A percentile compares a stretch with the other conserved stretches of the same genome.
Evolutionary conservation across 73 alveolate species (phyloP).

Genomic region (Diophrys appendiculata): DNA sequence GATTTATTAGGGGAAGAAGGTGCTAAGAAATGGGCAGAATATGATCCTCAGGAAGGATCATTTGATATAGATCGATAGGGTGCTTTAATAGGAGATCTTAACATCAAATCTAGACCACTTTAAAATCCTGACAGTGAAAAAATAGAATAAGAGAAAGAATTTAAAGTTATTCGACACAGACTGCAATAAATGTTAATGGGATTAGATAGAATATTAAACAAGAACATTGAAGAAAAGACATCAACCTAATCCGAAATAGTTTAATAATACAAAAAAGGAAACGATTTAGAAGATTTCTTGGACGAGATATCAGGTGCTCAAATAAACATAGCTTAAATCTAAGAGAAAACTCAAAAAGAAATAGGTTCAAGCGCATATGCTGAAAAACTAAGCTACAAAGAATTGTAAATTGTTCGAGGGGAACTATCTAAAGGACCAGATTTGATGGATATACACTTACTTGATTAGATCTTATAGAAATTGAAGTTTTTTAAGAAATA

Average conservation of each 20-base stretch:
- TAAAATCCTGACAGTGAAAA: background rate
- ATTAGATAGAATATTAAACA: background rate
- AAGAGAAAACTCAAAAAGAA: background rate
- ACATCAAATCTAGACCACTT: background rate
- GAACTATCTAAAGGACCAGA: background rate
- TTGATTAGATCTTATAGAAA: background rate
- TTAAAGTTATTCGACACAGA: too few relatives aligned
- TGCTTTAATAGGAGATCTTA: background rate
- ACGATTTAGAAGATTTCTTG: background rate
- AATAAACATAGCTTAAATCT: background rate
- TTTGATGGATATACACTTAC: background rate
- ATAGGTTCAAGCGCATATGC: background rate
- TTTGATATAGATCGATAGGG: background rate
- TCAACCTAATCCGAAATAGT: background rate
- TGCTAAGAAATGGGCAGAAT: background rate
- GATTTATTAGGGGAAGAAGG: background rate
- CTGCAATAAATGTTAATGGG: background rate
- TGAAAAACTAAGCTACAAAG: background rate
- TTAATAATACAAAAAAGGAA: background rate
- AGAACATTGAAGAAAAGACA: background rate
- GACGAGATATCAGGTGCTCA: background rate
- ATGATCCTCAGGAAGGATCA: background rate
- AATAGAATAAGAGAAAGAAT: background rate
- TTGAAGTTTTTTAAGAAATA: slow-evolving; percentile 36
- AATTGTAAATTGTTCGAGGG: background rate